Evolutionary conservation across 1,284 basidiomycete genomes (phyloP), one percentile per base, ranked within the genome.

Genomic region (Trichosporon sp.): DNA sequence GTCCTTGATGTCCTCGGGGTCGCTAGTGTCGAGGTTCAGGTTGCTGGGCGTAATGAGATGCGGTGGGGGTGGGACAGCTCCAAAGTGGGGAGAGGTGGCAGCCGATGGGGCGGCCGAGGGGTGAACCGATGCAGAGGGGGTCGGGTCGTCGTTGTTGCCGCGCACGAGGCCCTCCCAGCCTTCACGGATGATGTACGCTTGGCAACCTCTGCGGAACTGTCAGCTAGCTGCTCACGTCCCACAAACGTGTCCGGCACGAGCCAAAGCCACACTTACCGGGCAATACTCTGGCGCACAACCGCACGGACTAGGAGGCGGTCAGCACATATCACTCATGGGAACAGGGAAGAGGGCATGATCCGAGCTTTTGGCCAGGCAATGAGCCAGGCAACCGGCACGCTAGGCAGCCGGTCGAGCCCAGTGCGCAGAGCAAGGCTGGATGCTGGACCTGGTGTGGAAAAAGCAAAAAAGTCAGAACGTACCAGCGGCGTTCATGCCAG

Each of bases 171-270:
- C 95, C 79, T 98, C 94, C 84, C 96, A 99, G 46, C 95, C 95
- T 82, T 99, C 96, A 46, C 95, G 89, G 64, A 96, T 91, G 69
- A 96, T 88, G 84, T 88, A 96, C 13, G 90, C 88, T 77, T 96
- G 90, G 79, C 92, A 96, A 49, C 92, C 93, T 80, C 93, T 93
- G 75, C 36, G 21, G 8, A n/a, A n/a, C n/a, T n/a, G 54, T 60
- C 40, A 60, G 59, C 32, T 9, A 13, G 40, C n/a, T n/a, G 25
- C 49, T 11, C 19, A 21, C n/a, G 23, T 14, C 29, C 19, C n/a
- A 52, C 23, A 52, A 27, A 54, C 52, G 27, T 31, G 52, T n/a
- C n/a, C n/a, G n/a, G 40, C 52, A 21, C 56, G 9, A 57, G 4
- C 6, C 58, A 16, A 32, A 14, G 25, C 6, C 16, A 36, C 13